phyloP scores from a whole-genome alignment of 768 basidiomycete genomes.

The Suillus plorans region DNA sequence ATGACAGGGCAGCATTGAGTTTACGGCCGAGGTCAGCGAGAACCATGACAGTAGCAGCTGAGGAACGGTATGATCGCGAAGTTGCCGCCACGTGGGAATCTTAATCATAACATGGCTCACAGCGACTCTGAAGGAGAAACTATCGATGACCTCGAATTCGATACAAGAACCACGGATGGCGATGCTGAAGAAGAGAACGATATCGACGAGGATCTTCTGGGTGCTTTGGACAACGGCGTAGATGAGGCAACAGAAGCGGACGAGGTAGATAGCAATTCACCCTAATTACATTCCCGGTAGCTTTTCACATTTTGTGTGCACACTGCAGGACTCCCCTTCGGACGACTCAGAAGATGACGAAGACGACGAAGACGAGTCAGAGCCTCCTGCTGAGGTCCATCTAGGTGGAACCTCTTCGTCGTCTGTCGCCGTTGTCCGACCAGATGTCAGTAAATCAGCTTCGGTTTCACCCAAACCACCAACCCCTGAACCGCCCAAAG shows the following conservation, averaged over 20 bases:
- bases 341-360: constrained; percentile 64
- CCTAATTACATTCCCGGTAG: not conserved
- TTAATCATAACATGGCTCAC: constrained; percentile 41
- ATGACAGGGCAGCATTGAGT: constrained; percentile 90
- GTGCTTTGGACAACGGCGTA: constrained; percentile 51
- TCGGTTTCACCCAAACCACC: constrained; percentile 23
- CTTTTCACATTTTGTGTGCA: constrained; percentile 7
- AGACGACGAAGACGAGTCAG: constrained; percentile 56
- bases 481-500: constrained; percentile 34
- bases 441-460: constrained; percentile 17
- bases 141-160: constrained; percentile 60
- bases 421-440: constrained; percentile 24
- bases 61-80: constrained; percentile 18
- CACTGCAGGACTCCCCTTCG: constrained; percentile 51
- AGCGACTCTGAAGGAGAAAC: constrained; percentile 68
- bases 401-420: constrained; percentile 29
- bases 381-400: constrained; percentile 35
- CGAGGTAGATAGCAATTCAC: constrained; percentile 50
- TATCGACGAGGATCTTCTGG: constrained; percentile 61
- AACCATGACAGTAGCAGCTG: constrained; percentile 61
- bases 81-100: constrained; percentile 28
- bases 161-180: constrained; percentile 38
- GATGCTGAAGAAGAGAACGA: constrained; percentile 51
- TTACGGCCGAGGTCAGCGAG: constrained; percentile 92
- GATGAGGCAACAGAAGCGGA: constrained; percentile 72